Percentiles rank a stretch among this genome's conserved stretches.
phyloP scores from a whole-genome alignment of 805 yeast species.

The Candida andamanensis region DNA sequence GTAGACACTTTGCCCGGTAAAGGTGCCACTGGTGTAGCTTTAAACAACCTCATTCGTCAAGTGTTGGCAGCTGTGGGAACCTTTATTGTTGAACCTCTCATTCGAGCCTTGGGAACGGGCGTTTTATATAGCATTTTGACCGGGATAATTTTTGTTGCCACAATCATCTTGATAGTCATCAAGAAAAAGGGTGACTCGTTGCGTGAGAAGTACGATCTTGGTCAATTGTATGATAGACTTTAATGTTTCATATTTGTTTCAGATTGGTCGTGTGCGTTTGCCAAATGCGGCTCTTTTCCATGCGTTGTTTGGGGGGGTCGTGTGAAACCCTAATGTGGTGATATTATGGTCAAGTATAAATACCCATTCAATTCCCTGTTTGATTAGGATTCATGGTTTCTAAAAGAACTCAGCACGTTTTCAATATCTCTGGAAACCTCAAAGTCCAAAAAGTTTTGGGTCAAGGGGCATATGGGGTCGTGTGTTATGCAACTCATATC shows the following conservation, averaged over 20 bases:
- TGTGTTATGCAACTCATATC: constrained; percentile 61
- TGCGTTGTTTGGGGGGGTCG: background rate
- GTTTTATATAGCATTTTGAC: constrained; percentile 63
- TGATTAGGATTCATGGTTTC: background rate
- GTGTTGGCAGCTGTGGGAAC: constrained; percentile 71
- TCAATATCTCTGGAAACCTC: constrained; percentile 60
- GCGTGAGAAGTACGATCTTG: constrained; percentile 60
- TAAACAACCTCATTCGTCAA: constrained; percentile 72
- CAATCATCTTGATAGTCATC: constrained; percentile 40
- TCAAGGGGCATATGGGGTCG: constrained; percentile 81
- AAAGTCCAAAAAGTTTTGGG: constrained; percentile 60
- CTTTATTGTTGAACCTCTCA: constrained; percentile 68
- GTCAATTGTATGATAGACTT: constrained; percentile 49
- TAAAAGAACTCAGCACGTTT: constrained; percentile 20
- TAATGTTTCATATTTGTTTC: constrained; percentile 10
- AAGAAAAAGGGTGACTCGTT: constrained; percentile 55
- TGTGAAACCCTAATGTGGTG: background rate
- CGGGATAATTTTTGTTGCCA: constrained; percentile 45
- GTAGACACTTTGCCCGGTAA: constrained; percentile 83
- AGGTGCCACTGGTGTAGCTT: constrained; percentile 86
- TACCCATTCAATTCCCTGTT: background rate
- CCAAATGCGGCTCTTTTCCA: constrained; percentile 5
- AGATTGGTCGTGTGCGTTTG: constrained; percentile 2
- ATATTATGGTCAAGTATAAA: background rate
- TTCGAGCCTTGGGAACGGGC: constrained; percentile 65